phyloP scores from a whole-genome alignment of 2,329 filamentous ascomycete genomes.

The Hypoxylon sp. region DNA sequence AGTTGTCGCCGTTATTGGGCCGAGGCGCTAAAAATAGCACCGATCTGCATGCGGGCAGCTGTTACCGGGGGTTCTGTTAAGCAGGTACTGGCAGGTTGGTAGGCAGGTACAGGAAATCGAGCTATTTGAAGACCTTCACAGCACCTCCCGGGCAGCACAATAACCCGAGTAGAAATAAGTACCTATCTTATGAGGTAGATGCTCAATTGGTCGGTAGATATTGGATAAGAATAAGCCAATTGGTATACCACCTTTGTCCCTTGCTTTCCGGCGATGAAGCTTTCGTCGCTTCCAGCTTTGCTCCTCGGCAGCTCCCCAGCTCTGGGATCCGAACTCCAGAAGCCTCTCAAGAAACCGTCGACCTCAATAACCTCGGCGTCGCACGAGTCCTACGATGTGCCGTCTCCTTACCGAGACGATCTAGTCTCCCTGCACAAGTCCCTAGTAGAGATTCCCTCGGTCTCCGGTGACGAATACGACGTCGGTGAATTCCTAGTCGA shows the following conservation, averaged over 20 bases:
- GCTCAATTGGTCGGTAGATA: neutral
- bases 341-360: slow-evolving; percentile 30
- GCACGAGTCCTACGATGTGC: slow-evolving; percentile 35
- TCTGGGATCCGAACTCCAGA: slow-evolving; percentile 36
- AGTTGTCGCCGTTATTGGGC: no score
- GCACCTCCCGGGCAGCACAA: neutral
- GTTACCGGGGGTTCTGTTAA: no score
- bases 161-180: neutral
- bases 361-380: slow-evolving; percentile 10
- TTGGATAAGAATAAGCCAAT: slow-evolving; percentile 11
- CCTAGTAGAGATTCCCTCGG: slow-evolving; percentile 81
- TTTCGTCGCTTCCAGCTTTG: slow-evolving; percentile 23
- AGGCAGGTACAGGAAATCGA: no score
- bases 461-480: slow-evolving; percentile 76
- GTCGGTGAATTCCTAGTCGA: slow-evolving; percentile 78
- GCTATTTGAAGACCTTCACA: neutral
- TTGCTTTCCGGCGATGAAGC: slow-evolving; percentile 35
- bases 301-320: slow-evolving; percentile 37
- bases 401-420: slow-evolving; percentile 61
- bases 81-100: no score
- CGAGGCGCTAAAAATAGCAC: no score
- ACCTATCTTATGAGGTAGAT: neutral
- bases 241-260: neutral
- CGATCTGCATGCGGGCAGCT: no score
- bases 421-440: slow-evolving; percentile 82